phyloP scores from a whole-genome alignment of 2,329 filamentous ascomycete genomes.

The Pleurostoma richardsiae region DNA sequence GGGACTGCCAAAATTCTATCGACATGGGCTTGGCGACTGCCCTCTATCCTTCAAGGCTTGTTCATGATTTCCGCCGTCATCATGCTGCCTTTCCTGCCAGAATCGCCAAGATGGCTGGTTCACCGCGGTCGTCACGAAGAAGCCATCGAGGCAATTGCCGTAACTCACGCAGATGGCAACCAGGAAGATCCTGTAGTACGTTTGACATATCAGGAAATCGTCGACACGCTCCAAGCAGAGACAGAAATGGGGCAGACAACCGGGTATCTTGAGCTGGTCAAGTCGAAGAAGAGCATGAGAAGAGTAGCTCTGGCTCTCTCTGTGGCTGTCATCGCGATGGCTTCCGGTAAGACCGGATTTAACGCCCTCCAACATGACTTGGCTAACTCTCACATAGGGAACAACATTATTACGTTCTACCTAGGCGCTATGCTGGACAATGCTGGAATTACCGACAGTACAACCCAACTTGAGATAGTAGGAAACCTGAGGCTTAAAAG shows the following conservation, averaged over 20 bases:
- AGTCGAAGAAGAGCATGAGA: neutral
- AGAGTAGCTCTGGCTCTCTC: neutral
- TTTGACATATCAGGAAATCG: conserved; percentile 13
- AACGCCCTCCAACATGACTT: neutral
- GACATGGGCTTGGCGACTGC: conserved; percentile 36
- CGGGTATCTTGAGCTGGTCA: neutral
- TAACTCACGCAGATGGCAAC: conserved; percentile 38
- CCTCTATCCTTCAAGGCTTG: conserved; percentile 29
- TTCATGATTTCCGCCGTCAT: conserved; percentile 21
- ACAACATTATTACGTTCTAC: neutral
- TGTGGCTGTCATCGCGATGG: neutral
- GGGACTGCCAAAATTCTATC: conserved; percentile 30
- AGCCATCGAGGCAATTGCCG: conserved; percentile 32
- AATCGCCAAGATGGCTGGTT: conserved; percentile 42
- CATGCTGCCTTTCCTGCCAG: conserved; percentile 33
- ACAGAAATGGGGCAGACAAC: neutral
- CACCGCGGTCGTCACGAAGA: conserved; percentile 31
- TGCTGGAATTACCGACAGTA: neutral
- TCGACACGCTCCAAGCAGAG: conserved; percentile 5
- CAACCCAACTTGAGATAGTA: neutral
- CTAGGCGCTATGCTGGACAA: neutral
- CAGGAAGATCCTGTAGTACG: conserved; percentile 26
- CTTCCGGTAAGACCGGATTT: neutral
- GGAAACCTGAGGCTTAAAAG: neutral
- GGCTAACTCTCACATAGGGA: neutral